Percentiles rank a stretch among this genome's conserved stretches.
Evolutionary conservation across 2,329 filamentous ascomycete species (phyloP).

Genomic region (Botryotinia calthae): DNA sequence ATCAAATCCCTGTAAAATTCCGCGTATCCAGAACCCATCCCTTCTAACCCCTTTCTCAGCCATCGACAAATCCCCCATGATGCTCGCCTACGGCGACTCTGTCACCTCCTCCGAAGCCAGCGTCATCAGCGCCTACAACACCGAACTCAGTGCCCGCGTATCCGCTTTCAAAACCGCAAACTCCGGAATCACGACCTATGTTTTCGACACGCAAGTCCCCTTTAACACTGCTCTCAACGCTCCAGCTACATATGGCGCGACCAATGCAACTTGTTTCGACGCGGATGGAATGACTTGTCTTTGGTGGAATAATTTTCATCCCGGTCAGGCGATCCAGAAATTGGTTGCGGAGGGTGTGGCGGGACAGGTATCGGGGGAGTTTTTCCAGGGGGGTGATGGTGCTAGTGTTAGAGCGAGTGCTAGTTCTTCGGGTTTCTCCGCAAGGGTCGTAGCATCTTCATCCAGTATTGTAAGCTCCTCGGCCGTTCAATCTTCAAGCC

Average conservation of each 20-base stretch:
- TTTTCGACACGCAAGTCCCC: not conserved
- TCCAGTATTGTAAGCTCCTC: not conserved
- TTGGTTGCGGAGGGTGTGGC: constrained; percentile 23
- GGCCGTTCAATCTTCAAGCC: not conserved
- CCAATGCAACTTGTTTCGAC: constrained; percentile 26
- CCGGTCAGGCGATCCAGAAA: constrained; percentile 27
- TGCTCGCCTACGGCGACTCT: constrained; percentile 1
- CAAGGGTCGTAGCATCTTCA: not conserved
- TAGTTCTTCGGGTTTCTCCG: not conserved
- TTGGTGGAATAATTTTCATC: constrained; percentile 30
- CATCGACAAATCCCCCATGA: not conserved
- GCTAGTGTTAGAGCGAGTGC: too few relatives aligned
- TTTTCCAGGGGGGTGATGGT: not conserved
- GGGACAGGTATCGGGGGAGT: not conserved
- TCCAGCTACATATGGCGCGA: constrained; percentile 24
- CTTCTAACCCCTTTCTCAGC: not conserved
- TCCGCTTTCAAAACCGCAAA: not conserved
- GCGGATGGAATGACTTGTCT: constrained; percentile 28
- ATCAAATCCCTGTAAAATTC: too few relatives aligned
- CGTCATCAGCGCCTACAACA: constrained; percentile 2
- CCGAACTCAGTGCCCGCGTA: not conserved
- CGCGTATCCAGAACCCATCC: not conserved
- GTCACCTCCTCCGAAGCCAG: not conserved
- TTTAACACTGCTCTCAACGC: not conserved
- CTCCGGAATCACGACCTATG: not conserved